phyloP scores from a whole-genome alignment of 1,139 yeast genomes.

The Suhomyces atakaporum region DNA sequence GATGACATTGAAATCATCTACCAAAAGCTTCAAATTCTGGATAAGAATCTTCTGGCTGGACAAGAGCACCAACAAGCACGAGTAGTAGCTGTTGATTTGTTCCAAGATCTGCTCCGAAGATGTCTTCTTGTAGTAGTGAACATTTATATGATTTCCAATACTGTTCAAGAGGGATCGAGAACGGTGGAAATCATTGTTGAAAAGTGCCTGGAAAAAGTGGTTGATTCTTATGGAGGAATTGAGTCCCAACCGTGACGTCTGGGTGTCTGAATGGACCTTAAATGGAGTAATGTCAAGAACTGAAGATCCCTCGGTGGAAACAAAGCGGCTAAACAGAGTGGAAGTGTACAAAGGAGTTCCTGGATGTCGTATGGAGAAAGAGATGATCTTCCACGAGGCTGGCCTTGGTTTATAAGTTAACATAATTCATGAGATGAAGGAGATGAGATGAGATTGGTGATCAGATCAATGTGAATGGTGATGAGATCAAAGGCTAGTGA shows the following conservation, averaged over 20 bases:
- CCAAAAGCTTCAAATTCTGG: constrained; percentile 17
- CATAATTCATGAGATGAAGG: no score
- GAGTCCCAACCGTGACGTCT: not conserved
- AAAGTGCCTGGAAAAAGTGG: constrained; percentile 15
- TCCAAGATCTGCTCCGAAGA: constrained; percentile 4
- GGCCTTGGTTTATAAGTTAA: no score
- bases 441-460: no score
- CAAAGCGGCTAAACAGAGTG: no score
- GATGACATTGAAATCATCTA: constrained; percentile 14
- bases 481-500: no score
- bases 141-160: constrained; percentile 9
- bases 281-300: constrained; percentile 9
- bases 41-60: constrained; percentile 10
- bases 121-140: constrained; percentile 3
- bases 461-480: no score
- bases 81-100: constrained; percentile 16
- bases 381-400: no score
- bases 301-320: no score
- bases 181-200: constrained; percentile 14
- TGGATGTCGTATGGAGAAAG: not conserved
- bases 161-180: constrained; percentile 10
- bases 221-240: constrained; percentile 12
- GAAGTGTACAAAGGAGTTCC: no score
- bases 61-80: constrained; percentile 18
- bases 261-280: not conserved